Evolutionary conservation across 805 yeast species (phyloP), one percentile per base, ranked within the genome.

Genomic region (Clavispora vitiphila): DNA sequence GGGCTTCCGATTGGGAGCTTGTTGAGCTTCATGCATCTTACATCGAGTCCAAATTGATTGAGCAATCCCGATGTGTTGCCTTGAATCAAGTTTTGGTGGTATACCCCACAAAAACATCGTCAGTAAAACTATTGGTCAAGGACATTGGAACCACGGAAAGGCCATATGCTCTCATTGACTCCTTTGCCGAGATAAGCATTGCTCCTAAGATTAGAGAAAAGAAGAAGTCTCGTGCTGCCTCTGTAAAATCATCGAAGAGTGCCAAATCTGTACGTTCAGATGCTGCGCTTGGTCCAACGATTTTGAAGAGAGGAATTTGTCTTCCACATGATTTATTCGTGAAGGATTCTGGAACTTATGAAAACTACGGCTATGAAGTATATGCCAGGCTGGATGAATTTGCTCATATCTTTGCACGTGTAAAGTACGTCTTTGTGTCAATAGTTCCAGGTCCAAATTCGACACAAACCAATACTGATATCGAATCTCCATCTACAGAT

Each of bases 1-100:
- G 86, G 0, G 61, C 81, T 2, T 73, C 83, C 5, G 99, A 91
- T 57, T 91, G 97, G 97, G 97, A 90, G 50, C 66, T 86, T 21
- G 85, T 89, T 2, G 96, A 90, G 56, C 61, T 84, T 2, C 86
- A 91, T 60, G 91, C 96, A 2, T 79, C 75, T 22, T 76, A 72
- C 32, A 73, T 91, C 20, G 97, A 91, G 56, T 77, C 80, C 35
- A 77, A 77, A 48, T 72, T 90, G 51, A 65, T 91, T 26, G 78
- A 81, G 41, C 97, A 91, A 57, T 80, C 95, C 1, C 69, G 97
- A 44, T 83, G 90, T 38, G 84, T 89, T 1, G 67, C 80, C 0
- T 38, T 72, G 15, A 67, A 71, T 35, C 89, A 82, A 48, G 62
- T 67, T 1, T 63, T 90, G 38, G 74, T 84, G 5, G 83, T 90